Evolutionary conservation across 257 asterid species (phyloP).

Genomic region (Lycium ferocissimum): DNA sequence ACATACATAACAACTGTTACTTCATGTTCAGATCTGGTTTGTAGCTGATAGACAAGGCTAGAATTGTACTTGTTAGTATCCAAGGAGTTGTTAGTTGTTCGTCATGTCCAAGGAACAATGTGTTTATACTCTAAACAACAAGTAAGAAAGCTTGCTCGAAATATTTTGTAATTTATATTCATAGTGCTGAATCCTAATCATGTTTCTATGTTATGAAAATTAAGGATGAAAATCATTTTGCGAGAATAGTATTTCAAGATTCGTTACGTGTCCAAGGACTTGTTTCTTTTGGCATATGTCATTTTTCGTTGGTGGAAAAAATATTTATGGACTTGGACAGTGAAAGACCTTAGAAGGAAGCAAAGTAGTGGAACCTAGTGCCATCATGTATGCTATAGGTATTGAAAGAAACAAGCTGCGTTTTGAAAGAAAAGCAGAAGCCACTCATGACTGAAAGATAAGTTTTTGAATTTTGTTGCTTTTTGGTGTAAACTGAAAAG

Average conservation of each 20-base stretch:
- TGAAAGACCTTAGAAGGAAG: background rate
- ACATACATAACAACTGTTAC: no score
- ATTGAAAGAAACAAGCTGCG: no score
- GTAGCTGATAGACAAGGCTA: no score
- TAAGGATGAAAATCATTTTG: background rate
- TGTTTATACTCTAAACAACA: background rate
- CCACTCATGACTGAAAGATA: no score
- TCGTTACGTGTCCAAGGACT: background rate
- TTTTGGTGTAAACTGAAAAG: no score
- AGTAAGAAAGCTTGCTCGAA: background rate
- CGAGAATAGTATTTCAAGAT: background rate
- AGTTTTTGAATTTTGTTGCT: no score
- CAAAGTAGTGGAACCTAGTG: no score
- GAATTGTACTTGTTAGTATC: no score
- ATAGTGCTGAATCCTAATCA: background rate
- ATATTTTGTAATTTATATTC: background rate
- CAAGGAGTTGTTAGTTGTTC: no score
- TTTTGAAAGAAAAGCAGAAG: background rate
- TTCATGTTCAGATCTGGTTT: no score
- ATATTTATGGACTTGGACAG: background rate
- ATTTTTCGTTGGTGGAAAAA: background rate
- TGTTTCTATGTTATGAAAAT: no score
- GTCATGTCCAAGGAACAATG: no score
- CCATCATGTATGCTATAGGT: background rate
- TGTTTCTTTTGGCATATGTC: background rate